Evolutionary conservation across 2,329 filamentous ascomycete species (phyloP), one percentile per base, ranked within the genome.

Genomic region (Fusarium sp.): DNA sequence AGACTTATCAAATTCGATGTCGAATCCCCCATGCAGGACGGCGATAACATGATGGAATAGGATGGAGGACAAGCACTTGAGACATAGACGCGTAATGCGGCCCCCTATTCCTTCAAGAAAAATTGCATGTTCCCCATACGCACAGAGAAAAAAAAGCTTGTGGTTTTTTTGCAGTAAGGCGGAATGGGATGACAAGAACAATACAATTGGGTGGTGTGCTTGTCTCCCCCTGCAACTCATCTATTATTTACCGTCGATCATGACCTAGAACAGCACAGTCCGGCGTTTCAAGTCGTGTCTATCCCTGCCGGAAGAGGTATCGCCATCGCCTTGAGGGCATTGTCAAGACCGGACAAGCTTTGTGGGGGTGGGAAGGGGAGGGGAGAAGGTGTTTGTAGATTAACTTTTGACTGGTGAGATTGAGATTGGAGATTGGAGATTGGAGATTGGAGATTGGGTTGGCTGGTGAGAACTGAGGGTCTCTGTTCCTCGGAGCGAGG

Each of bases 321-420:
- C 52, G 59, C 65, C 56, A 60, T 71, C 45, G 45, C 59, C 52
- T 56, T 62, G 71, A 66, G 65, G 62, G 64, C 67, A 71, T 74
- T 77, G 76, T 77, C 75, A 77, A 77, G 76, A 74, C 74, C 38
- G 70, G 76, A 78, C 76, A 79, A 78, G 77, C 77, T 79, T 78
- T 78, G 73, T 74, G 71, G 74, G 69, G 70, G 65, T 63, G 65
- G 61, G 48, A 61, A 49, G 62, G 12, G 56, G 52, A 43, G 56
- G 28, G 62, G 12, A 10, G 26, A 28, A 62, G 61, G 63, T 52
- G 52, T 62, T 60, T 19, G 47, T 59, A 54, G 65, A 60, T 67
- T 62, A 64, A 67, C 40, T 51, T 57, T 50, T n/a, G 34, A 52
- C 24, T 52, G 40, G 53, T 38, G 43, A 54, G 65, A 66, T 66